phyloP scores from a whole-genome alignment of 441 rosid species.

The Arabidopsis hybrid region DNA sequence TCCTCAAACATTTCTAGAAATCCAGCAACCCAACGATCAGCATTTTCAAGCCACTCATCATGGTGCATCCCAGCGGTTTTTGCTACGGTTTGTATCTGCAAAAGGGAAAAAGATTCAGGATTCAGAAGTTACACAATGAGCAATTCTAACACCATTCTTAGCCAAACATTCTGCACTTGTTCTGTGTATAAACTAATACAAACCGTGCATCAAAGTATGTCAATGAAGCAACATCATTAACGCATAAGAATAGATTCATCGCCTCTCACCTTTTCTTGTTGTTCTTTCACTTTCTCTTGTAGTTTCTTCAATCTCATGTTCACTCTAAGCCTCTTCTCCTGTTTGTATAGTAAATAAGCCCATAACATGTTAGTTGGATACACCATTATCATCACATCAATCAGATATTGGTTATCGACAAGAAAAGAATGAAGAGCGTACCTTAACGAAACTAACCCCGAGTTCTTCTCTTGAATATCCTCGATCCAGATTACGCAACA shows the following conservation, averaged over 20 bases:
- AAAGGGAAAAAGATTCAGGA: background rate
- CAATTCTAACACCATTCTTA: background rate
- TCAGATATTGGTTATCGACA: background rate
- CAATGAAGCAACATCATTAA: background rate
- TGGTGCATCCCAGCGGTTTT: conserved; percentile 59
- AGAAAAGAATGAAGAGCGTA: background rate
- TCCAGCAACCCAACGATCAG: conserved; percentile 89
- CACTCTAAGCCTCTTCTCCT: conserved; percentile 88
- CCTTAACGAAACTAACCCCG: conserved; percentile 93
- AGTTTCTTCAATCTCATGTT: conserved; percentile 74
- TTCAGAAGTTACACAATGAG: conserved; percentile 11
- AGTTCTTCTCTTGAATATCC: conserved; percentile 93
- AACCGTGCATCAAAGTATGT: background rate
- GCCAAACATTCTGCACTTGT: background rate
- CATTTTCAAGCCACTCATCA: conserved; percentile 92
- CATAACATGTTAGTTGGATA: conserved; percentile 20
- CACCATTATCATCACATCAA: conserved; percentile 15
- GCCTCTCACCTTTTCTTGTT: conserved; percentile 72
- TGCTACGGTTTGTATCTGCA: conserved; percentile 79
- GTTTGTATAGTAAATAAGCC: conserved; percentile 19
- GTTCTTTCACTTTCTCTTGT: conserved; percentile 77
- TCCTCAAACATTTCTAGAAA: conserved; percentile 96
- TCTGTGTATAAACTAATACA: background rate
- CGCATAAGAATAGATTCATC: conserved; percentile 31
- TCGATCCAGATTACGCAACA: conserved; percentile 79